A percentile compares a stretch with the other conserved stretches of the same genome.
Evolutionary conservation across 2,329 filamentous ascomycete species (phyloP).

Genomic region (Claviceps monticola): DNA sequence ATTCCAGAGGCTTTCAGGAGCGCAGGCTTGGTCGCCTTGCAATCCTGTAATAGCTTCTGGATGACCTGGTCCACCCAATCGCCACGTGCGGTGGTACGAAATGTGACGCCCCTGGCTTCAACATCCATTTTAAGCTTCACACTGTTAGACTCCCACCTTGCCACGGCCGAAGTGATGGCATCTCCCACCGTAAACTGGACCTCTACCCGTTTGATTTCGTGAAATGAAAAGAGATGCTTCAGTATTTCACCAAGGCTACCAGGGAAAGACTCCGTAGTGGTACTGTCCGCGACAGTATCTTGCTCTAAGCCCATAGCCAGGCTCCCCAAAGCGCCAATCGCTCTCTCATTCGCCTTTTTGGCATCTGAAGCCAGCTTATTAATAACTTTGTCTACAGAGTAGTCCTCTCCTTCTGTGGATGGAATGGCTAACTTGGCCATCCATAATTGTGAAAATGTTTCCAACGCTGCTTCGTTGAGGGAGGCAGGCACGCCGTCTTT

Average conservation of each 20-base stretch:
- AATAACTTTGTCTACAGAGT: slow-evolving; percentile 32
- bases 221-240: slow-evolving; percentile 57
- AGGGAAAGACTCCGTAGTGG: slow-evolving; percentile 11
- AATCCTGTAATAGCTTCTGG: slow-evolving; percentile 62
- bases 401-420: slow-evolving; percentile 15
- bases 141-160: slow-evolving; percentile 72
- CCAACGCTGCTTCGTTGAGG: slow-evolving; percentile 30
- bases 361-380: slow-evolving; percentile 52
- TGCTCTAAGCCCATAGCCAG: slow-evolving; percentile 49
- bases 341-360: slow-evolving; percentile 68
- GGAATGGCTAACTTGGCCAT: slow-evolving; percentile 27
- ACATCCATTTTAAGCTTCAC: slow-evolving; percentile 66
- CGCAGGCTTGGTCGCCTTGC: slow-evolving; percentile 74
- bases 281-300: neutral
- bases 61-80: slow-evolving; percentile 41
- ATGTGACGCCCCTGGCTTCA: slow-evolving; percentile 30
- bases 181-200: slow-evolving; percentile 86
- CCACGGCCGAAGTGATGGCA: slow-evolving; percentile 63
- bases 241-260: slow-evolving; percentile 41
- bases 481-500: slow-evolving; percentile 18
- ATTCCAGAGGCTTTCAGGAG: slow-evolving; percentile 86
- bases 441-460: slow-evolving; percentile 33
- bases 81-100: slow-evolving; percentile 25
- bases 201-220: slow-evolving; percentile 76
- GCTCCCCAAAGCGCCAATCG: slow-evolving; percentile 68